Percentiles rank a stretch among this genome's conserved stretches.
Conservation (phyloP, 371 early-diverging fungal genomes). For the Saksenaea vasiformis region DNA sequence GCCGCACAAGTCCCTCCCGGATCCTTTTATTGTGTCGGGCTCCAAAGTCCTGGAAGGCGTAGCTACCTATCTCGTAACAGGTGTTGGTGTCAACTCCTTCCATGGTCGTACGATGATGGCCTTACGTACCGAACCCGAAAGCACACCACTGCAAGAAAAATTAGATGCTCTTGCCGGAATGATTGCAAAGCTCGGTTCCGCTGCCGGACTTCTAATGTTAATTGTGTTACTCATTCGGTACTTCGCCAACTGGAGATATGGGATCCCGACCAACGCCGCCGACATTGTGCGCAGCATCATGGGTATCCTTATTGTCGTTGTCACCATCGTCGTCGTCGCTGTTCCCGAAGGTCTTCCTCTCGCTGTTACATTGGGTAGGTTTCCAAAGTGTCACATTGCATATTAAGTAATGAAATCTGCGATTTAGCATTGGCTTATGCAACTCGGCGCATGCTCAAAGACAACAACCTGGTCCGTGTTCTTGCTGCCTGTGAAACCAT, state of each 20-base stretch:
- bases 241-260: slow-evolving; percentile 48
- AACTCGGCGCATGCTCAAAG: slow-evolving; percentile 81
- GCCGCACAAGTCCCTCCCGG: slow-evolving; percentile 35
- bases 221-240: slow-evolving; percentile 64
- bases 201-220: slow-evolving; percentile 69
- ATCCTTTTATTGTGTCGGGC: slow-evolving; percentile 79
- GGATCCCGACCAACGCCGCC: slow-evolving; percentile 31
- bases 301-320: slow-evolving; percentile 67
- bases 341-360: slow-evolving; percentile 83
- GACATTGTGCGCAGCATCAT: slow-evolving; percentile 57
- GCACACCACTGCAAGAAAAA: slow-evolving; percentile 77
- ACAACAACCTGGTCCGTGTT: slow-evolving; percentile 90
- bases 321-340: slow-evolving; percentile 80
- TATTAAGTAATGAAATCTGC: not conserved
- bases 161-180: slow-evolving; percentile 66
- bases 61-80: slow-evolving; percentile 71
- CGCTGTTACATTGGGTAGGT: slow-evolving; percentile 66
- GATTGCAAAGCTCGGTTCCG: slow-evolving; percentile 74
- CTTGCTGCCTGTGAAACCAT: slow-evolving; percentile 93
- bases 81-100: slow-evolving; percentile 74
- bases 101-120: slow-evolving; percentile 82
- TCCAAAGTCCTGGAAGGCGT: slow-evolving; percentile 80
- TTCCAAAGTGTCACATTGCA: not conserved
- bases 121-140: slow-evolving; percentile 56
- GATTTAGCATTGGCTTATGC: slow-evolving; percentile 72